A percentile compares a stretch with the other conserved stretches of the same genome.
Evolutionary conservation across 2,329 filamentous ascomycete genomes (phyloP).

Genomic region (Aspergillus bombycis): DNA sequence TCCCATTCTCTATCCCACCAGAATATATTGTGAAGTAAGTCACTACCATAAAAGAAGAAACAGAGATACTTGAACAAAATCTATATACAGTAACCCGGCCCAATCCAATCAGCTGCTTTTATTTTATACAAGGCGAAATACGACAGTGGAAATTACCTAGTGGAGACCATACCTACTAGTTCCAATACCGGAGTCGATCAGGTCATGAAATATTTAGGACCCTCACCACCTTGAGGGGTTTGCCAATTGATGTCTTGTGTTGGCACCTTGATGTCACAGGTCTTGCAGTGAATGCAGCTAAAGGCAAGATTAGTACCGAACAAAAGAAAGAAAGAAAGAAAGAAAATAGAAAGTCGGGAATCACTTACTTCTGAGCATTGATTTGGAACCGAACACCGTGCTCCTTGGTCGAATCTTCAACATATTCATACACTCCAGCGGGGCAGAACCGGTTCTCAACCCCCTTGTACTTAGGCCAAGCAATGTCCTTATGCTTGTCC

Average conservation of each 20-base stretch:
- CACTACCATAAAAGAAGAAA: background rate
- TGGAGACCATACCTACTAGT: background rate
- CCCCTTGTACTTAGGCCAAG: constrained; percentile 87
- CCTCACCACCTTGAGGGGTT: constrained; percentile 88
- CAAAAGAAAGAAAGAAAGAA: background rate
- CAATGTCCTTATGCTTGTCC: constrained; percentile 82
- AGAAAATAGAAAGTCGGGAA: background rate
- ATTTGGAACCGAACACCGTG: constrained; percentile 95
- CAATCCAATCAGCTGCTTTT: constrained; percentile 7
- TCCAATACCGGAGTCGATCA: constrained; percentile 25
- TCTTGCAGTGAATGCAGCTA: constrained; percentile 99
- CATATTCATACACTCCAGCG: constrained; percentile 96
- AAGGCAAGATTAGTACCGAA: constrained; percentile 19
- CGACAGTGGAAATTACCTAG: background rate
- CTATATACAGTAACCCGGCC: constrained; percentile 6
- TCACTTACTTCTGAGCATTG: constrained; percentile 89
- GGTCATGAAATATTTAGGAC: constrained; percentile 67
- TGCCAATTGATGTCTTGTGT: constrained; percentile 97
- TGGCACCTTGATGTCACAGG: constrained; percentile 97
- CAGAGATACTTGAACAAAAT: constrained; percentile 3
- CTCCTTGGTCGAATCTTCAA: constrained; percentile 86
- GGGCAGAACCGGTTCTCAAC: constrained; percentile 97
- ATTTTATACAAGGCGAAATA: constrained; percentile 8
- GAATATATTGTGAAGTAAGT: background rate
- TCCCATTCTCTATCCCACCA: background rate